phyloP scores from a whole-genome alignment of 257 asterid genomes.

The Fraxinus americana region DNA sequence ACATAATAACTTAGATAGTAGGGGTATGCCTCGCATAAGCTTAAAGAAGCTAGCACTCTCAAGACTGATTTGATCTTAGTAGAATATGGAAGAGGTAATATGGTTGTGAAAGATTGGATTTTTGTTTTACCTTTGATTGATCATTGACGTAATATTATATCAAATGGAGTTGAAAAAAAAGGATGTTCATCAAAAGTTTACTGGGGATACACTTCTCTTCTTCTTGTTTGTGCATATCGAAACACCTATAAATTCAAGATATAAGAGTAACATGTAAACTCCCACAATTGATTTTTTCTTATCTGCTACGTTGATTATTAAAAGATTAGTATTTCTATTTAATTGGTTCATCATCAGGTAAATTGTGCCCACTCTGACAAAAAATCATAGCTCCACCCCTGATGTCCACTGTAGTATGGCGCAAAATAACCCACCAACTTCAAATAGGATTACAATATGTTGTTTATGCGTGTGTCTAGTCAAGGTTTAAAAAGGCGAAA shows the following conservation, averaged over 20 bases:
- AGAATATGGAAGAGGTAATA: not conserved
- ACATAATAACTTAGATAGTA: too few relatives aligned
- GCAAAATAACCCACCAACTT: too few relatives aligned
- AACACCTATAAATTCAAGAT: not conserved
- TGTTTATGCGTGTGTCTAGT: too few relatives aligned
- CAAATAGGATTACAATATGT: too few relatives aligned
- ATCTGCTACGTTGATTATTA: not conserved
- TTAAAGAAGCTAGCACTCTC: not conserved
- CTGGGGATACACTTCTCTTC: not conserved
- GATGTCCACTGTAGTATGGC: too few relatives aligned
- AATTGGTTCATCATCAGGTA: conserved; percentile 26
- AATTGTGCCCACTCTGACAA: too few relatives aligned
- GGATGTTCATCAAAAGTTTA: not conserved
- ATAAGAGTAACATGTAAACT: not conserved
- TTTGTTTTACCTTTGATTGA: not conserved
- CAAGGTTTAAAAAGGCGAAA: too few relatives aligned
- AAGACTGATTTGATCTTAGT: not conserved
- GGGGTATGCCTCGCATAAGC: not conserved
- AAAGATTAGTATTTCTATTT: not conserved
- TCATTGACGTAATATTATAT: not conserved
- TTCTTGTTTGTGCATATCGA: not conserved
- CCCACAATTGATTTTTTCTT: not conserved
- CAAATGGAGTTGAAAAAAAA: not conserved
- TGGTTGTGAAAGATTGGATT: not conserved
- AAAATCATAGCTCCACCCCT: too few relatives aligned